Percentiles rank a stretch among this genome's conserved stretches.
These are phyloP conservation scores for Ceratobasidium sp. DNA, from an alignment of 1,284 basidiomycete species.

Conservation along the genomic window DNA sequence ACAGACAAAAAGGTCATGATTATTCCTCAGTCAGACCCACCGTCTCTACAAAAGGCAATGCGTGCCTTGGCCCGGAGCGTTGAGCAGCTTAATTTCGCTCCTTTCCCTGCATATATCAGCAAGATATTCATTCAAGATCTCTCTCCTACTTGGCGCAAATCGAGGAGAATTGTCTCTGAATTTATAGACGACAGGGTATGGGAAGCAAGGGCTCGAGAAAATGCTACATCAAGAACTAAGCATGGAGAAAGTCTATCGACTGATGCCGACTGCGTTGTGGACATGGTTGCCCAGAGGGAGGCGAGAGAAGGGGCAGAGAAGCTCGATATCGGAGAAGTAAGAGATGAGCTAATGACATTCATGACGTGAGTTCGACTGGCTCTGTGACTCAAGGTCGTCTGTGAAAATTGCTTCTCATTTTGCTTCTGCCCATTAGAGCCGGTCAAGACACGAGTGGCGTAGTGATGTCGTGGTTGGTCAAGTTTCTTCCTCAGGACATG, in stretches of 20 bases:
- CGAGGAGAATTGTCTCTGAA: background rate
- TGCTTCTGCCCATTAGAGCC: background rate
- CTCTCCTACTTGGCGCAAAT: constrained; percentile 1
- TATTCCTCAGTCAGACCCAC: background rate
- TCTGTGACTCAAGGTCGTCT: no score
- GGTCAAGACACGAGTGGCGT: constrained; percentile 26
- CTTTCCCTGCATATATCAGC: background rate
- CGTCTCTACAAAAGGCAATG: background rate
- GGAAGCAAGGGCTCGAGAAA: background rate
- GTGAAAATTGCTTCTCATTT: background rate
- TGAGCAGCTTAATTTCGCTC: background rate
- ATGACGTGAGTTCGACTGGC: constrained; percentile 2
- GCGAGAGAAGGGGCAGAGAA: constrained; percentile 3
- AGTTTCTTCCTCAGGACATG: constrained; percentile 9
- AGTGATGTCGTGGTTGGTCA: constrained; percentile 11
- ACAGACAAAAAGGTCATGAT: background rate
- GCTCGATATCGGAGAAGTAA: background rate
- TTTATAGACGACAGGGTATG: constrained; percentile 1
- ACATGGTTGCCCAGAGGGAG: constrained; percentile 24
- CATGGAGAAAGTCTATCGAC: background rate
- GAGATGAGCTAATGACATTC: constrained; percentile 15
- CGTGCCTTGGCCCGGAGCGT: background rate
- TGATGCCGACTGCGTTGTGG: constrained; percentile 28
- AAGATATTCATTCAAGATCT: constrained; percentile 4
- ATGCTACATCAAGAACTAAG: background rate